Conservation (phyloP, 495 filamentous ascomycete genomes). For the Lophiotrema nucula region DNA sequence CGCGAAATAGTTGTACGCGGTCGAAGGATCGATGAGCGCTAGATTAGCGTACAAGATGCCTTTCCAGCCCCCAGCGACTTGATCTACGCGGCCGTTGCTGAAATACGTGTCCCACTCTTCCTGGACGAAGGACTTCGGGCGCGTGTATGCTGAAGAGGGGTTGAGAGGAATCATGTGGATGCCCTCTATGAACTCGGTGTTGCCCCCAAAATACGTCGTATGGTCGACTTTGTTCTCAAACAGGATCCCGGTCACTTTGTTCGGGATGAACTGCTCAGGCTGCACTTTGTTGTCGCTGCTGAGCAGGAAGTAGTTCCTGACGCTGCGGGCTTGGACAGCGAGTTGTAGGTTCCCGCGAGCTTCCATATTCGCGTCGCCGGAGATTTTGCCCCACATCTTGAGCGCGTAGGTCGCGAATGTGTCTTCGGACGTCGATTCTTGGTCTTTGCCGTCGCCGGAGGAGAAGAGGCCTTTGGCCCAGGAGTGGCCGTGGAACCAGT, state of each 20-base stretch:
- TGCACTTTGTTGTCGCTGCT: constrained; percentile 68
- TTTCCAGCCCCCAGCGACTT: constrained; percentile 73
- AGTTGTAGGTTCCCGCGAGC: constrained; percentile 85
- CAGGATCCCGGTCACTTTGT: constrained; percentile 87
- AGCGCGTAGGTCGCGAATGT: constrained; percentile 76
- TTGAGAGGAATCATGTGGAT: constrained; percentile 96
- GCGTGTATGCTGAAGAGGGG: constrained; percentile 66
- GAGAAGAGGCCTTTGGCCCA: constrained; percentile 97
- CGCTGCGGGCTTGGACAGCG: constrained; percentile 63
- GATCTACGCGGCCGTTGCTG: constrained; percentile 55
- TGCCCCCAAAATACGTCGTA: constrained; percentile 85
- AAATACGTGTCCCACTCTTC: constrained; percentile 90
- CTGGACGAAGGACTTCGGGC: constrained; percentile 65
- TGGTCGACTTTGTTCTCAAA: constrained; percentile 98
- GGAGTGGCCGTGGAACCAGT: constrained; percentile 94
- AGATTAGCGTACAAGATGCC: constrained; percentile 82
- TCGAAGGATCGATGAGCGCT: constrained; percentile 69
- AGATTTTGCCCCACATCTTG: constrained; percentile 88
- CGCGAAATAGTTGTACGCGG: constrained; percentile 73
- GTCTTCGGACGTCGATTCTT: constrained; percentile 91
- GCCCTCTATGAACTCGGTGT: constrained; percentile 81
- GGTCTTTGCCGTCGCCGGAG: constrained; percentile 84
- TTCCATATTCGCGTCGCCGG: constrained; percentile 75
- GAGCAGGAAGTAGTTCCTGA: constrained; percentile 82
- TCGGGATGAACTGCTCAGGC: constrained; percentile 71